These are phyloP conservation scores for Eucalyptus rudis DNA, from an alignment of 345 rosid species.

Conservation along the genomic window DNA sequence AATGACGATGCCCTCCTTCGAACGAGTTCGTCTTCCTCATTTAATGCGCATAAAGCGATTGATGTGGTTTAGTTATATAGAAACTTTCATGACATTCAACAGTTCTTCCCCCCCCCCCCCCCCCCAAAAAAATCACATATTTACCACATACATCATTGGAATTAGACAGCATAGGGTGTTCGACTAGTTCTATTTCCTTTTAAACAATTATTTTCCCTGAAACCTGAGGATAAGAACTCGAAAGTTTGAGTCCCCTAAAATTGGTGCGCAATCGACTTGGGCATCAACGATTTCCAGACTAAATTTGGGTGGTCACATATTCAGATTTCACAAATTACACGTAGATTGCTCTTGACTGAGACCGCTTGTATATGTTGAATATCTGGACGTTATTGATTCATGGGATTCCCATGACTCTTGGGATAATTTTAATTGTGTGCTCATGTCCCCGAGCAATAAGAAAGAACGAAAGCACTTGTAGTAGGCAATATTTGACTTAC, in stretches of 20 bases:
- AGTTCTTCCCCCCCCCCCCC: fast-evolving
- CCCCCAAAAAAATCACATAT: too few species aligned
- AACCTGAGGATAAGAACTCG: background rate
- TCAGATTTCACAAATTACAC: background rate
- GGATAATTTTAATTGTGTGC: background rate
- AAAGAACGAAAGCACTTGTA: background rate
- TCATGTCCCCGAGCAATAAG: background rate
- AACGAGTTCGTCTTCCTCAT: background rate
- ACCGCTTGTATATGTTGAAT: background rate
- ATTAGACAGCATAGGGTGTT: background rate
- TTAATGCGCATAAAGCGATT: background rate
- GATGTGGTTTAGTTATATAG: background rate
- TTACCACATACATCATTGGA: background rate
- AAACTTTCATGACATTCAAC: background rate
- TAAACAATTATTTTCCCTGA: background rate
- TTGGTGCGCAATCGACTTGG: background rate
- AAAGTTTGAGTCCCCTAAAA: background rate
- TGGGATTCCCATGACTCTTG: background rate
- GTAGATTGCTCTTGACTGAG: background rate
- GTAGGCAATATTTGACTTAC: background rate
- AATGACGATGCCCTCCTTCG: background rate
- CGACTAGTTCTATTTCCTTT: background rate
- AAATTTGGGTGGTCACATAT: background rate
- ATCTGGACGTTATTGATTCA: background rate
- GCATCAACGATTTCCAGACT: background rate